A percentile compares a stretch with the other conserved stretches of the same genome.
Evolutionary conservation across 179 eudicot genomes (phyloP).

Genomic region (Actinidia polygama): DNA sequence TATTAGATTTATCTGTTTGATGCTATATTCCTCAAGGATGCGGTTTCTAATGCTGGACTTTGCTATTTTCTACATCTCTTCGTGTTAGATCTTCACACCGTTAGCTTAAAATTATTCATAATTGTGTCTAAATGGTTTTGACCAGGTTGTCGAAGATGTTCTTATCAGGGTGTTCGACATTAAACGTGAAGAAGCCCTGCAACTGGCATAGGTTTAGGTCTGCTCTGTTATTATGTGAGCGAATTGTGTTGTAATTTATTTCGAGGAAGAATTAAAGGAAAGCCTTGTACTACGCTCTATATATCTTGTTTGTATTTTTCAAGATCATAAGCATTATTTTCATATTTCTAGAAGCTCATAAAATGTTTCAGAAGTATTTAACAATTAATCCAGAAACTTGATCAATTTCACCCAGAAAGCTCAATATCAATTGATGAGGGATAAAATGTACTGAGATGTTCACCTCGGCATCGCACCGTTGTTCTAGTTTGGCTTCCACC

Average conservation of each 20-base stretch:
- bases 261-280: background rate
- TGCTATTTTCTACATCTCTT: background rate
- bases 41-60: background rate
- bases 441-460: too few relatives aligned
- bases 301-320: too few relatives aligned
- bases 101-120: background rate
- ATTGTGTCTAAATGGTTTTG: slow-evolving; percentile 16
- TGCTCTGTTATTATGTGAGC: too few relatives aligned
- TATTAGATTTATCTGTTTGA: background rate
- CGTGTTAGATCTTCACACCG: background rate
- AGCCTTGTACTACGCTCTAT: background rate
- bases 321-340: too few relatives aligned
- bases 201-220: slow-evolving; percentile 44
- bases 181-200: slow-evolving; percentile 76
- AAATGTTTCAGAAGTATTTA: too few relatives aligned
- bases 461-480: too few relatives aligned
- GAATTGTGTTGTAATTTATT: slow-evolving; percentile 3
- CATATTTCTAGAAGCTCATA: too few relatives aligned
- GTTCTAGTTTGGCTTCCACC: too few relatives aligned
- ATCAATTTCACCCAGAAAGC: too few relatives aligned
- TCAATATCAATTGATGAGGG: too few relatives aligned
- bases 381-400: too few relatives aligned
- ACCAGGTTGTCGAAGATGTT: slow-evolving; percentile 91
- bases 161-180: slow-evolving; percentile 80
- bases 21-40: background rate